Percentiles rank a stretch among this genome's conserved stretches.
phyloP scores from a whole-genome alignment of 805 yeast species.

The Saccharomycopsis sp. region DNA sequence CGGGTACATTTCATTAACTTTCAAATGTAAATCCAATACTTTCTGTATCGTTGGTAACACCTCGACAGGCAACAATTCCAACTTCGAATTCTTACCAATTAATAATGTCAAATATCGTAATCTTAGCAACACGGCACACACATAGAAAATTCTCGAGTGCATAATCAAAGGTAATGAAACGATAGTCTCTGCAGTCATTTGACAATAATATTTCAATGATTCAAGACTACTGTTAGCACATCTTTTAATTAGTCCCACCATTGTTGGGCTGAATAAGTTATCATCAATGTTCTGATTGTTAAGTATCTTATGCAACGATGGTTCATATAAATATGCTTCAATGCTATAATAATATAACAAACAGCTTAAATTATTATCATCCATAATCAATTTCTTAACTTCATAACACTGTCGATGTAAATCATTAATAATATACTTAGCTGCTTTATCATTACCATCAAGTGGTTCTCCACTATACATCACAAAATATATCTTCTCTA shows the following conservation, averaged over 20 bases:
- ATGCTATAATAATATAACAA: slow-evolving; percentile 53
- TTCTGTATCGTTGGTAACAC: slow-evolving; percentile 21
- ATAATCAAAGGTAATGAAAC: slow-evolving; percentile 52
- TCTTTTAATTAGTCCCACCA: slow-evolving; percentile 39
- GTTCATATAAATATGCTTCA: slow-evolving; percentile 62
- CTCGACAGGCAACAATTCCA: slow-evolving; percentile 17
- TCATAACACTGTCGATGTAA: slow-evolving; percentile 41
- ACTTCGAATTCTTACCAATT: slow-evolving; percentile 39
- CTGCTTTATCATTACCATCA: slow-evolving; percentile 30
- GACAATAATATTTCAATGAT: slow-evolving; percentile 42
- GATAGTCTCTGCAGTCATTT: slow-evolving; percentile 38
- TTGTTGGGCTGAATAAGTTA: slow-evolving; percentile 16
- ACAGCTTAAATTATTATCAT: slow-evolving; percentile 33
- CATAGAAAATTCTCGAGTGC: slow-evolving; percentile 51
- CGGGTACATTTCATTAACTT: slow-evolving; percentile 31
- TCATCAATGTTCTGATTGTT: neutral
- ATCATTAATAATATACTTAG: slow-evolving; percentile 38
- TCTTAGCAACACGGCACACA: slow-evolving; percentile 56
- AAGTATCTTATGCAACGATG: slow-evolving; percentile 30
- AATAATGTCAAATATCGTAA: slow-evolving; percentile 49
- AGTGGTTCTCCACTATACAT: slow-evolving; percentile 34
- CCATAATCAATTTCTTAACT: slow-evolving; percentile 35
- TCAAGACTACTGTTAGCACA: slow-evolving; percentile 49
- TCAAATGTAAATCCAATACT: slow-evolving; percentile 25
- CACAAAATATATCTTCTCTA: slow-evolving; percentile 54